Percentiles rank a stretch among this genome's conserved stretches.
These are phyloP conservation scores for Musa balbisiana DNA, from an alignment of 202 grass and related monocot genomes.

Conservation along the genomic window DNA sequence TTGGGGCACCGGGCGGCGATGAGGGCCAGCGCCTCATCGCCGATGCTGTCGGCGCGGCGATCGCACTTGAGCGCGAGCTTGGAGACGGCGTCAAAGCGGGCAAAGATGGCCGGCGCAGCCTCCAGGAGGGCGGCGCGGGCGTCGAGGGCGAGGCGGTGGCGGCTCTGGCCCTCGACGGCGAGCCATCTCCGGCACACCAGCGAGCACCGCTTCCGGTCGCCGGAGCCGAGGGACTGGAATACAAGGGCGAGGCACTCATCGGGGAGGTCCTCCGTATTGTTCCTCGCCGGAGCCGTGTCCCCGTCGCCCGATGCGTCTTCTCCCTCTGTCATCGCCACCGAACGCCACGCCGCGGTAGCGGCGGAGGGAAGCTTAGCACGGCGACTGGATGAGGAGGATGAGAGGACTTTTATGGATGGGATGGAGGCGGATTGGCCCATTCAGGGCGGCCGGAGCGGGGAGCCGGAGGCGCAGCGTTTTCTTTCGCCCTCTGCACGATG, in stretches of 20 bases:
- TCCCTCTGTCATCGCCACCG: conserved; percentile 1
- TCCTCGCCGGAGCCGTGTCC: not conserved
- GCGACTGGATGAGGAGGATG: conserved; percentile 5
- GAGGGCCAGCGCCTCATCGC: conserved; percentile 10
- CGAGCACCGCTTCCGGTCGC: conserved; percentile 7
- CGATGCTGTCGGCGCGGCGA: conserved; percentile 2
- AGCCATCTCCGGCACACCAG: conserved; percentile 9
- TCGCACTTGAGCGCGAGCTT: conserved; percentile 16
- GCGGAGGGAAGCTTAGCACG: conserved; percentile 17
- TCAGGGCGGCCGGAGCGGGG: not conserved
- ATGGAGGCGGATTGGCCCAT: conserved; percentile 4
- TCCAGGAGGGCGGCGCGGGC: not conserved
- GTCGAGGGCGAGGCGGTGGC: conserved; percentile 2
- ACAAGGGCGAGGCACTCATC: conserved; percentile 2
- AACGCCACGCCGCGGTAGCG: not conserved
- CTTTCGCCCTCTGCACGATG: not conserved
- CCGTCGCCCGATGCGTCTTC: not conserved
- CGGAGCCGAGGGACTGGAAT: conserved; percentile 12
- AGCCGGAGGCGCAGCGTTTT: conserved; percentile 41
- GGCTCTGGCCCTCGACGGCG: conserved; percentile 9
- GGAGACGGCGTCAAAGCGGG: conserved; percentile 6
- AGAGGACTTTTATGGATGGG: not conserved
- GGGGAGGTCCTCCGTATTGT: not conserved
- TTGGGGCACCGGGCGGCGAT: conserved; percentile 2
- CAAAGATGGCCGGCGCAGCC: conserved; percentile 1